Conservation (phyloP, 352 stramenopile species). For the Pythium aristosporum region DNA sequence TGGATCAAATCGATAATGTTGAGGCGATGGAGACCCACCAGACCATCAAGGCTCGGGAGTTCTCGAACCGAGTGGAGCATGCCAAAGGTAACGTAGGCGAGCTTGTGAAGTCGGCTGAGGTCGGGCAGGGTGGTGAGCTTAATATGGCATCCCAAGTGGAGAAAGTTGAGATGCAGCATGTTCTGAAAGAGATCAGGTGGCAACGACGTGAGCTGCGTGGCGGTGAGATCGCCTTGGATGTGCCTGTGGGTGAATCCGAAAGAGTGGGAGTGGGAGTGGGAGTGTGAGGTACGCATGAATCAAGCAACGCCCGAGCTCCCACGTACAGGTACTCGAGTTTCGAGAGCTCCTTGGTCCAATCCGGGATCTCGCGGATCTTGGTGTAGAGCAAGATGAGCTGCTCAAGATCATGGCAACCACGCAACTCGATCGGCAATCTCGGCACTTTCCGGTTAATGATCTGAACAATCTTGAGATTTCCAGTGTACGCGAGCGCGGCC, state of each 20-base stretch:
- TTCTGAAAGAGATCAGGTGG: constrained; percentile 6
- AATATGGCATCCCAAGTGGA: constrained; percentile 17
- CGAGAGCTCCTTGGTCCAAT: constrained; percentile 20
- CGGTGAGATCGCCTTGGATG: constrained; percentile 16
- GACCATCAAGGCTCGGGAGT: constrained; percentile 12
- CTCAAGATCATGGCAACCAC: constrained; percentile 15
- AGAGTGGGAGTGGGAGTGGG: too few species aligned
- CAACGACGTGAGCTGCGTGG: background rate
- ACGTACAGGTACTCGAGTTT: constrained; percentile 10
- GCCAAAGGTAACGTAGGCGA: constrained; percentile 21
- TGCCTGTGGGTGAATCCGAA: background rate
- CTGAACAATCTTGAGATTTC: constrained; percentile 25
- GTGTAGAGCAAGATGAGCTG: constrained; percentile 36
- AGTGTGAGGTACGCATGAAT: too few species aligned
- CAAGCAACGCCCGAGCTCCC: too few species aligned
- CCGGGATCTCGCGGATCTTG: constrained; percentile 18
- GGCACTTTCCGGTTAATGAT: constrained; percentile 30
- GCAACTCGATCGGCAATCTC: constrained; percentile 16
- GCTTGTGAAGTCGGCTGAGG: background rate
- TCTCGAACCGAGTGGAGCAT: constrained; percentile 13
- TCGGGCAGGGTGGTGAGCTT: background rate
- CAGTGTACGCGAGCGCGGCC: constrained; percentile 12
- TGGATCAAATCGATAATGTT: constrained; percentile 14
- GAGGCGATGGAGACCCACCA: constrained; percentile 12
- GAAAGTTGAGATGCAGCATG: constrained; percentile 17